phyloP scores from a whole-genome alignment of 2,329 filamentous ascomycete genomes.

The Pezicula radicicola region DNA sequence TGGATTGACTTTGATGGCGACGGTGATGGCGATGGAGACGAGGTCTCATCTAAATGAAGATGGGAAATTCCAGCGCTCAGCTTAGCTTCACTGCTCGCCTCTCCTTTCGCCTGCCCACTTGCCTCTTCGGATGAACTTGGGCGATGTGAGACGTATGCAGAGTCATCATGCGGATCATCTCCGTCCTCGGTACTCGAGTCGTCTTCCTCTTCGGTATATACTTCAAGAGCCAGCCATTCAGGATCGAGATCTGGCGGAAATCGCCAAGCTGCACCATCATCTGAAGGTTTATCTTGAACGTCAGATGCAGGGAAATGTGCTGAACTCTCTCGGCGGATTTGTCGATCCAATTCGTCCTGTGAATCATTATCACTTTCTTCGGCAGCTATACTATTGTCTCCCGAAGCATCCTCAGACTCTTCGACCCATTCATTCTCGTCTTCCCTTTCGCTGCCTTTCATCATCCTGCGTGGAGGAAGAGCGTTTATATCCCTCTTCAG shows the following conservation, averaged over 20 bases:
- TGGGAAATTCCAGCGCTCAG: conserved; percentile 15
- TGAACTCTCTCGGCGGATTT: conserved; percentile 27
- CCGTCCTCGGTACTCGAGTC: conserved; percentile 48
- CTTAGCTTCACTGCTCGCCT: not conserved
- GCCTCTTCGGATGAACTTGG: conserved; percentile 15
- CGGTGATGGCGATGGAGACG: conserved; percentile 12
- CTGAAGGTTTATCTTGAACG: not conserved
- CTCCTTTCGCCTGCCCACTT: too few relatives aligned
- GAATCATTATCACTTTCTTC: conserved; percentile 23
- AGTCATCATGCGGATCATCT: conserved; percentile 20
- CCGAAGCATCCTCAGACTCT: conserved; percentile 7
- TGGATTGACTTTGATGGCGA: conserved; percentile 2
- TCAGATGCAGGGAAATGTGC: conserved; percentile 10
- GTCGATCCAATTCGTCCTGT: conserved; percentile 29
- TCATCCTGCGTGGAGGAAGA: conserved; percentile 62
- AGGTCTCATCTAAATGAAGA: conserved; percentile 21
- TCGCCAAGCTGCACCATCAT: conserved; percentile 33
- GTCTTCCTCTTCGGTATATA: conserved; percentile 59
- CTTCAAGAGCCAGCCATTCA: conserved; percentile 73
- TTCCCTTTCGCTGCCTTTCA: conserved; percentile 38
- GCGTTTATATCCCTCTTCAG: conserved; percentile 67
- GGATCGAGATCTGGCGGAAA: conserved; percentile 66
- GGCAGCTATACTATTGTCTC: conserved; percentile 6
- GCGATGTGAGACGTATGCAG: conserved; percentile 18
- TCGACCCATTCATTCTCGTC: conserved; percentile 14